phyloP scores from a whole-genome alignment of 345 rosid genomes.

The Citrus mangshanensis region DNA sequence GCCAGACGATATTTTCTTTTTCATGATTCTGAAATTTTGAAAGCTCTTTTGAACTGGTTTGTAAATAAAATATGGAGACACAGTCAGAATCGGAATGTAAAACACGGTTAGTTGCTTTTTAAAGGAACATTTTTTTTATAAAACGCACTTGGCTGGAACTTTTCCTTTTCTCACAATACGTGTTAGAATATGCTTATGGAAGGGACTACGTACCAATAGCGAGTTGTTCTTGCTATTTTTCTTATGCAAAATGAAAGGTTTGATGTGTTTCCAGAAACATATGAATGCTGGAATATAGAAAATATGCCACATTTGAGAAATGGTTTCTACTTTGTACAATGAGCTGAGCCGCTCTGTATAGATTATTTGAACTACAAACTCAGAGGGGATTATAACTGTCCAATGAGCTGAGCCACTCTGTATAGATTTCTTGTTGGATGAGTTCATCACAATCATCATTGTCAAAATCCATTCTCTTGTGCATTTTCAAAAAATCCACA shows the following conservation, averaged over 20 bases:
- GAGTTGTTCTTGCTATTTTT: too few relatives aligned
- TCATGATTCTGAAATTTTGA: conserved; percentile 24
- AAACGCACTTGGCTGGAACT: too few relatives aligned
- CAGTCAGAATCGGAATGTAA: too few relatives aligned
- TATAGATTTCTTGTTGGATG: neutral
- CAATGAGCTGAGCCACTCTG: neutral
- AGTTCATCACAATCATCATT: neutral
- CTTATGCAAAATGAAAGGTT: too few relatives aligned
- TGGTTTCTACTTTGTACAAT: neutral
- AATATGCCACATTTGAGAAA: neutral
- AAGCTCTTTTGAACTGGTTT: too few relatives aligned
- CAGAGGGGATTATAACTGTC: neutral
- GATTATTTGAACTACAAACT: neutral
- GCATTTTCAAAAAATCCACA: neutral
- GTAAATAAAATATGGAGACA: too few relatives aligned
- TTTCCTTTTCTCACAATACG: conserved; percentile 15
- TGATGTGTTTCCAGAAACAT: too few relatives aligned
- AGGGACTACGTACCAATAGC: too few relatives aligned
- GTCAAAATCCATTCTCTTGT: neutral
- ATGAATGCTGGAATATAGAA: too few relatives aligned
- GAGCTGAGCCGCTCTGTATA: neutral
- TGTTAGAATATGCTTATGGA: too few relatives aligned
- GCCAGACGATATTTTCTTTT: too few relatives aligned
- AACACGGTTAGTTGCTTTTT: conserved; percentile 23
- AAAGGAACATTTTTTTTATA: too few relatives aligned